A percentile compares a stretch with the other conserved stretches of the same genome.
Conservation (phyloP, 805 yeast genomes). For the Cyberlindnera sargentensis region DNA sequence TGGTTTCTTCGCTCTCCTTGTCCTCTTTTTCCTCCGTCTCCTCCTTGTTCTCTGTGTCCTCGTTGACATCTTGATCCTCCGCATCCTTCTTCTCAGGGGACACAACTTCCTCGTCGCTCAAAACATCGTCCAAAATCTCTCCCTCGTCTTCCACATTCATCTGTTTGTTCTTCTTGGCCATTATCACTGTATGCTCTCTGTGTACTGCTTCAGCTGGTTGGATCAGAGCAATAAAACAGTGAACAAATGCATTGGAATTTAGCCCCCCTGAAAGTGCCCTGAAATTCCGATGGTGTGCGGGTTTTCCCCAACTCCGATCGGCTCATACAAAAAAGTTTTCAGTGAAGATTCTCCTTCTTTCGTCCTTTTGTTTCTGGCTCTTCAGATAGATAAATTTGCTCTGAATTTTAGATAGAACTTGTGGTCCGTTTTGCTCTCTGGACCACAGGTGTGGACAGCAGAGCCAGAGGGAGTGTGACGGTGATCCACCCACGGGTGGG, state of each 20-base stretch:
- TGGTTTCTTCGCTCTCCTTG: slow-evolving; percentile 4
- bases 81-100: slow-evolving; percentile 3
- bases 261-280: no score
- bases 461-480: slow-evolving; percentile 31
- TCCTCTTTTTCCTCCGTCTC: slow-evolving; percentile 4
- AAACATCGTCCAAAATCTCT: slow-evolving; percentile 12
- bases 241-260: no score
- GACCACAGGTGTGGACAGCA: slow-evolving; percentile 44
- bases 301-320: slow-evolving; percentile 2
- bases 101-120: slow-evolving; percentile 12
- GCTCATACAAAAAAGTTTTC: not conserved
- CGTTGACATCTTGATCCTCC: slow-evolving; percentile 7
- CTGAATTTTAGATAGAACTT: slow-evolving; percentile 37
- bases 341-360: not conserved
- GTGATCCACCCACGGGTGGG: slow-evolving; percentile 2
- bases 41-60: slow-evolving; percentile 3
- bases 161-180: not conserved
- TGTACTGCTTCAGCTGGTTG: not conserved
- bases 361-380: slow-evolving; percentile 13
- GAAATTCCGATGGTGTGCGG: not conserved
- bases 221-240: not conserved
- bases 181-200: no score
- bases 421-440: slow-evolving; percentile 22
- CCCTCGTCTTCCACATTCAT: slow-evolving; percentile 11
- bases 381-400: slow-evolving; percentile 27